phyloP scores from a whole-genome alignment of 2,329 filamentous ascomycete species.

The Calonectria ilicicola region DNA sequence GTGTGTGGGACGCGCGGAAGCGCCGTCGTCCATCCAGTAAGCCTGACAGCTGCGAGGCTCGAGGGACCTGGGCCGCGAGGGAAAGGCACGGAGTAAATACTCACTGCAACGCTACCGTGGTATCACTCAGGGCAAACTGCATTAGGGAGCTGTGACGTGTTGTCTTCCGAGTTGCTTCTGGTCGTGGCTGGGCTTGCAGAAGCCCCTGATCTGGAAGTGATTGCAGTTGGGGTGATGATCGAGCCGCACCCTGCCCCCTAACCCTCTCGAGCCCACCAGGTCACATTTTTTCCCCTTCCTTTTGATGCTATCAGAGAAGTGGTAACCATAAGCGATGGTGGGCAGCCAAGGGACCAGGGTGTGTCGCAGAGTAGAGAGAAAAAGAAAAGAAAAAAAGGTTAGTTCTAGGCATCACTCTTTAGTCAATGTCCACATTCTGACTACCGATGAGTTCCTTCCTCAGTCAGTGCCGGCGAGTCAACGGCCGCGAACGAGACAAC shows the following conservation, averaged over 20 bases:
- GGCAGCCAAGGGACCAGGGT: neutral
- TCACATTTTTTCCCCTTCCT: neutral
- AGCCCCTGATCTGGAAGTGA: conserved; percentile 3
- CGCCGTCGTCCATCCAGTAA: neutral
- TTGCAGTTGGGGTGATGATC: neutral
- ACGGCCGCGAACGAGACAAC: neutral
- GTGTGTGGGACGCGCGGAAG: neutral
- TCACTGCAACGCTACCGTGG: neutral
- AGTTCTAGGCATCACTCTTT: neutral
- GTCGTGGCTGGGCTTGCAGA: neutral
- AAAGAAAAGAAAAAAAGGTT: neutral
- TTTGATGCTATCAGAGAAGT: neutral
- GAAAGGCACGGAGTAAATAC: neutral
- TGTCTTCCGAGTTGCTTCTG: neutral
- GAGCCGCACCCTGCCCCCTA: neutral
- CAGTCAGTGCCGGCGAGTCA: neutral
- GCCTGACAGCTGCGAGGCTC: neutral
- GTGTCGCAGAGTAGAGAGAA: neutral
- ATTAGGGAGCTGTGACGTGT: neutral
- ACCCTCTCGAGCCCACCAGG: neutral
- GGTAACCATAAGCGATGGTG: neutral
- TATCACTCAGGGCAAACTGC: neutral
- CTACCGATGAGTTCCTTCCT: neutral
- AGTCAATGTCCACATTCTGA: neutral
- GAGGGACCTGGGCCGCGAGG: neutral